These are phyloP conservation scores for Pichia terricola DNA, from an alignment of 1,139 yeast genomes.

Conservation along the genomic window DNA sequence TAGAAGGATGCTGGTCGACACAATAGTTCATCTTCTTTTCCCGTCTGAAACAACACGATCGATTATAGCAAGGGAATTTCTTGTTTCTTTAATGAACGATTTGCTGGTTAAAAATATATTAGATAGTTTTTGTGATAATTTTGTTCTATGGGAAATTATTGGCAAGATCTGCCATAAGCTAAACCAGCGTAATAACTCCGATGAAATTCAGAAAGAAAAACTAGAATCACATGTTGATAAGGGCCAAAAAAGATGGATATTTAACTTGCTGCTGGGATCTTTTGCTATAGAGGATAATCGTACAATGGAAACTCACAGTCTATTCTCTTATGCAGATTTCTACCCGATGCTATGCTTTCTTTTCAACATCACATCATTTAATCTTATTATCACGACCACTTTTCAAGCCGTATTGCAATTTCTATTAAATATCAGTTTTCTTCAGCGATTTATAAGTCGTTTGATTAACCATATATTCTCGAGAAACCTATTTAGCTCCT, in stretches of 20 bases:
- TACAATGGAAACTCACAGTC: neutral
- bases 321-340: conserved; percentile 3
- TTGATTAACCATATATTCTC: conserved; percentile 14
- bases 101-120: conserved; percentile 31
- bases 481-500: neutral
- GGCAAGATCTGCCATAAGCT: conserved; percentile 22
- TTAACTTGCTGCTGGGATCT: neutral
- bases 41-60: conserved; percentile 33
- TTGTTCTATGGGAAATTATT: conserved; percentile 34
- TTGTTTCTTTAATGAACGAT: conserved; percentile 33
- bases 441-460: conserved; percentile 16
- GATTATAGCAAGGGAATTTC: conserved; percentile 28
- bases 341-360: conserved; percentile 14
- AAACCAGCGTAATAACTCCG: neutral
- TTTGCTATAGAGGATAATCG: conserved; percentile 4
- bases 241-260: neutral
- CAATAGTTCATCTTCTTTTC: conserved; percentile 27
- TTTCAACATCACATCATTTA: conserved; percentile 2
- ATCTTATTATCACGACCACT: conserved; percentile 1
- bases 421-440: conserved; percentile 6
- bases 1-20: conserved; percentile 24
- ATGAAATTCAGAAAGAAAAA: neutral
- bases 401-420: conserved; percentile 1
- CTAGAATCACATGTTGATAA: too few species aligned
- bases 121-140: conserved; percentile 36